These are phyloP conservation scores for Hyphopichia homilentoma DNA, from an alignment of 805 yeast genomes.

Conservation along the genomic window DNA sequence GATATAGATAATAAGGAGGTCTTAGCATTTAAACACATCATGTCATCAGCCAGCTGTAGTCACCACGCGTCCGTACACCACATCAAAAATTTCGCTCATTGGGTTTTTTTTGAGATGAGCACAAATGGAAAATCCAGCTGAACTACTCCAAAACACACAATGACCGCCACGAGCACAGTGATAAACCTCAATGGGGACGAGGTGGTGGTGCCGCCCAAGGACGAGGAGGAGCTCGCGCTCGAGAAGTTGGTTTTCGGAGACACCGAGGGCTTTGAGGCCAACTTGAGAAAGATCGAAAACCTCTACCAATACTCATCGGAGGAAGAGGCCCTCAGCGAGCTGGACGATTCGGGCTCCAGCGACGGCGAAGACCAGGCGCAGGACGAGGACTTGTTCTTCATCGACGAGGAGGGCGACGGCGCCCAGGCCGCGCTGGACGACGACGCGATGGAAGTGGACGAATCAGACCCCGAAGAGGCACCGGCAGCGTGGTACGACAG, in stretches of 20 bases:
- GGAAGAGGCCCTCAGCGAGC: slow-evolving; percentile 22
- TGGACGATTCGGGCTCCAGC: slow-evolving; percentile 33
- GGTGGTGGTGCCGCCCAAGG: slow-evolving; percentile 60
- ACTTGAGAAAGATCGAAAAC: slow-evolving; percentile 58
- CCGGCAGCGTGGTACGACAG: slow-evolving; percentile 74
- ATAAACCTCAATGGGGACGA: slow-evolving; percentile 8
- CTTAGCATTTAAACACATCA: too few species aligned
- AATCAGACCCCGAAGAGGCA: slow-evolving; percentile 22
- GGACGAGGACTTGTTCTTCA: slow-evolving; percentile 39
- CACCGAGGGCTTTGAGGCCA: slow-evolving; percentile 63
- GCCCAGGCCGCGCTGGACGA: slow-evolving; percentile 22
- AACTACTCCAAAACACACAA: too few species aligned
- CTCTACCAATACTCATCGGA: slow-evolving; percentile 46
- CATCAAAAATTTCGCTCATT: too few species aligned
- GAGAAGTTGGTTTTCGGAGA: slow-evolving; percentile 93
- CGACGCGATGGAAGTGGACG: slow-evolving; percentile 16
- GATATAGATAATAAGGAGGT: too few species aligned
- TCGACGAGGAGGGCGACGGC: slow-evolving; percentile 41
- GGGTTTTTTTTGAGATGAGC: too few species aligned
- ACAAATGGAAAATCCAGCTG: too few species aligned
- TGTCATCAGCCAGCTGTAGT: too few species aligned
- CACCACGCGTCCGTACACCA: too few species aligned
- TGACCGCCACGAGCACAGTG: neutral
- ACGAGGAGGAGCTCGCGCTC: slow-evolving; percentile 74
- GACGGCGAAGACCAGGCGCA: slow-evolving; percentile 27